Evolutionary conservation across 2,329 filamentous ascomycete genomes (phyloP), one percentile per base, ranked within the genome.

Genomic region (Claviceps cyperi): DNA sequence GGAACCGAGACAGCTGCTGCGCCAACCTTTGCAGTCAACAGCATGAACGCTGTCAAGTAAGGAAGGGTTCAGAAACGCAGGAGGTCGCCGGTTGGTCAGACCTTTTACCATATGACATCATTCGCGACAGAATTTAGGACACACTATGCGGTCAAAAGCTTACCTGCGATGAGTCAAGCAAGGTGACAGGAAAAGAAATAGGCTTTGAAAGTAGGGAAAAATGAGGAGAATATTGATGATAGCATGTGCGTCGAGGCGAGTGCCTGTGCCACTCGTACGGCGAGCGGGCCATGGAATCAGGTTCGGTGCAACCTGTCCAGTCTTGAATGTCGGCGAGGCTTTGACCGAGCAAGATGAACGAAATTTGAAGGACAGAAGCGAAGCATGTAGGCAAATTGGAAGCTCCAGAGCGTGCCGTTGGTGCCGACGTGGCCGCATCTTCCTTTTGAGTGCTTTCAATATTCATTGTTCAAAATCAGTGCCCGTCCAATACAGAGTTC

Each of bases 31-130:
- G 35, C 37, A 24, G 39, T 49, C 21, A 11, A 36, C 14, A 17
- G 40, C 21, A 5, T 19, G 28, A 32, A 32, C 28, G 40, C 40
- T 38, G 47, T 28, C 40, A 37, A 24, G 28, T 35, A 19, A 39
- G 22, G 43, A 36, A 44, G 47, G 17, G 47, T 32, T 38, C 59
- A 59, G 61, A 63, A 63, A 67, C 75, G 73, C 75, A 70, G 72
- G 62, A 62, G 64, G 64, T 60, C 64, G 64, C 65, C 60, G 60
- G 64, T 68, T 66, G 65, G 72, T 81, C 76, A 69, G 77, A 77
- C 77, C 77, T 80, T 81, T 81, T 81, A 80, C 77, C 77, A 77
- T 65, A 54, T 49, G 61, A 72, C 75, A 80, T 80, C 77, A 76
- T 71, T 60, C 57, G 61, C 63, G 46, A 53, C 32, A 43, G 50